Evolutionary conservation across 345 rosid genomes (phyloP).

Genomic region (Limnanthes douglasii): DNA sequence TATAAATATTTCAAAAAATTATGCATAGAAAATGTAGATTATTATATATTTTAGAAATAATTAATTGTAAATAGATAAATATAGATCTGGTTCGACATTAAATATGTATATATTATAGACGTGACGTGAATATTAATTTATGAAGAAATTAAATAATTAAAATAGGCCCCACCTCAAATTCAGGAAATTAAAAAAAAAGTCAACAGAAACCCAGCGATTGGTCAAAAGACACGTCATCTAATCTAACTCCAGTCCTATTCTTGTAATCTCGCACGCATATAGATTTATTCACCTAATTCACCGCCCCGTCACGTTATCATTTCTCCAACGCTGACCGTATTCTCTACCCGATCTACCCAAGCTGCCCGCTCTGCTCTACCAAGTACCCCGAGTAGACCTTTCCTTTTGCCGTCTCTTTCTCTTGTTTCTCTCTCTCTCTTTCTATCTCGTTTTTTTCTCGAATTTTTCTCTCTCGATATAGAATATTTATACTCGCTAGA

Average conservation of each 20-base stretch:
- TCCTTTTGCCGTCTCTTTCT: conserved; percentile 20
- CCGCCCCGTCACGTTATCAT: conserved; percentile 16
- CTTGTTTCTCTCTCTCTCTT: conserved; percentile 6
- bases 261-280: conserved; percentile 7
- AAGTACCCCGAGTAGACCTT: conserved; percentile 18
- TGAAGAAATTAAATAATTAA: too few relatives aligned
- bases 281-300: conserved; percentile 10
- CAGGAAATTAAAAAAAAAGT: too few relatives aligned
- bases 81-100: too few relatives aligned
- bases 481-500: conserved; percentile 8
- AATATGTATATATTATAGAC: too few relatives aligned
- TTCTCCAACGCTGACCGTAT: conserved; percentile 25
- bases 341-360: conserved; percentile 35
- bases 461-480: conserved; percentile 11
- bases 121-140: conserved; percentile 1
- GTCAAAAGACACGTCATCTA: conserved; percentile 6
- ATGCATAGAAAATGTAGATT: not conserved
- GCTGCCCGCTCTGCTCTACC: conserved; percentile 17
- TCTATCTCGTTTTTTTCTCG: not conserved
- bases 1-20: not conserved
- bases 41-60: not conserved
- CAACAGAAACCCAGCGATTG: conserved; percentile 7
- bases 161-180: too few relatives aligned
- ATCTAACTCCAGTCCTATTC: not conserved
- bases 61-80: not conserved